A percentile compares a stretch with the other conserved stretches of the same genome.
Evolutionary conservation across 805 yeast genomes (phyloP).

Genomic region (Phaffomyces opuntiae): DNA sequence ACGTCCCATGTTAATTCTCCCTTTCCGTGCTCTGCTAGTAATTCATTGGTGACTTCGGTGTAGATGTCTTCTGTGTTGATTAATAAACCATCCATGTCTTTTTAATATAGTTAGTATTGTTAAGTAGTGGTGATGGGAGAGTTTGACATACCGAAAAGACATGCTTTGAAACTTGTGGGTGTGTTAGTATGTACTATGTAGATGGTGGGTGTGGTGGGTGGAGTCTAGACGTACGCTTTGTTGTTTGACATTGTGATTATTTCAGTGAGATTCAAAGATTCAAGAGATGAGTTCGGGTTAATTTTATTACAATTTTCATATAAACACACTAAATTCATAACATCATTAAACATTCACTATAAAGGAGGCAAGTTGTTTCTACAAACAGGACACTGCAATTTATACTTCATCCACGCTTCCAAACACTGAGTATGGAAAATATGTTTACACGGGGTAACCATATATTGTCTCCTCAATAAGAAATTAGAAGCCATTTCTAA

Average conservation of each 20-base stretch:
- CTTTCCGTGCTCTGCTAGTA: constrained; percentile 61
- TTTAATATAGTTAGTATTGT: not conserved
- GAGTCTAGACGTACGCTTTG: not conserved
- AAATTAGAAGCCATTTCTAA: constrained; percentile 18
- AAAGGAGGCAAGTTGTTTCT: constrained; percentile 80
- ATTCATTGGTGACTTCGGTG: constrained; percentile 66
- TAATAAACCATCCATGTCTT: constrained; percentile 92
- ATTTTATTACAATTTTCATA: too few relatives aligned
- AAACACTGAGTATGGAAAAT: constrained; percentile 86
- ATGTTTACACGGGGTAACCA: constrained; percentile 90
- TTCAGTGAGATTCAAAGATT: too few relatives aligned
- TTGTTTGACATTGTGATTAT: not conserved
- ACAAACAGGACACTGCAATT: constrained; percentile 91
- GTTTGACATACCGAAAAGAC: constrained; percentile 57
- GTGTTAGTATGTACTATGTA: not conserved
- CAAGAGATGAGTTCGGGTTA: too few relatives aligned
- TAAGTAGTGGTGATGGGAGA: not conserved
- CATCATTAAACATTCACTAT: constrained; percentile 34
- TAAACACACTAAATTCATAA: too few relatives aligned
- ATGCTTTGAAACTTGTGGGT: constrained; percentile 42
- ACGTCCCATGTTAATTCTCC: constrained; percentile 89
- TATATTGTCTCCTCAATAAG: constrained; percentile 38
- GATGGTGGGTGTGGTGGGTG: too few relatives aligned
- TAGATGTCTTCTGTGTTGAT: constrained; percentile 90
- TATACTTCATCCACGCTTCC: constrained; percentile 89